Evolutionary conservation across 148 eudicot genomes (phyloP), one percentile per base, ranked within the genome.

Genomic region (Camellia lanceoleosa): DNA sequence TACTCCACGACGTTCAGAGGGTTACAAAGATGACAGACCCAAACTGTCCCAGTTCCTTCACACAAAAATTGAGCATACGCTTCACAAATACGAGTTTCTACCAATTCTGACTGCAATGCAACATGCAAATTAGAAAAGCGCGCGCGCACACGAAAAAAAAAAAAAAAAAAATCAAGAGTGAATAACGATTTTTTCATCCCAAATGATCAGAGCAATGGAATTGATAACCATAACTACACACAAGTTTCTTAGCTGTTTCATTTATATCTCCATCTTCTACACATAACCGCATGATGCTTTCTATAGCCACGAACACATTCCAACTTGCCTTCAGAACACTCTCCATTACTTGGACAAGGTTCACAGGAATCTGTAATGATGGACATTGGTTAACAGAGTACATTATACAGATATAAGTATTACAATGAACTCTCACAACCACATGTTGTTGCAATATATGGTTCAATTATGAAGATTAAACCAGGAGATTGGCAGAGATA

Each of bases 331-430:
- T 88, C 84, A 63, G 78, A 78, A 83, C 99, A 96, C 74, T 80
- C 84, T 65, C 97, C 99, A 87, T 93, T 79, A 78, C 82, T 85
- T 67, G 99, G 99, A 83, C 99, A 96, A 84, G 94, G 97, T 79
- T 90, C 90, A 79, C 99, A 96, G 54, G 85, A 65, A 85, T 90
- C 99, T 96, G 87, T 74, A 87, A 81, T 46, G 55, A 71, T n/a
- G 78, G 51, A 51, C 56, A 71, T 62, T 78, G 23, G 41, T 47
- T 73, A 58, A 80, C 15, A 77, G 14, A 52, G 18, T 16, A 61
- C 23, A 51, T 71, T 51, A 18, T 47, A 0, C 79, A 64, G 59
- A 19, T 64, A 65, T 30, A 4, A 67, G 62, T 38, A 66, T 73
- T 73, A 66, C 42, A 30, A 1, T 42, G 42, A 69, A 12, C 80